Conservation (phyloP, 2,329 filamentous ascomycete genomes). For the Orbilia javanica region DNA sequence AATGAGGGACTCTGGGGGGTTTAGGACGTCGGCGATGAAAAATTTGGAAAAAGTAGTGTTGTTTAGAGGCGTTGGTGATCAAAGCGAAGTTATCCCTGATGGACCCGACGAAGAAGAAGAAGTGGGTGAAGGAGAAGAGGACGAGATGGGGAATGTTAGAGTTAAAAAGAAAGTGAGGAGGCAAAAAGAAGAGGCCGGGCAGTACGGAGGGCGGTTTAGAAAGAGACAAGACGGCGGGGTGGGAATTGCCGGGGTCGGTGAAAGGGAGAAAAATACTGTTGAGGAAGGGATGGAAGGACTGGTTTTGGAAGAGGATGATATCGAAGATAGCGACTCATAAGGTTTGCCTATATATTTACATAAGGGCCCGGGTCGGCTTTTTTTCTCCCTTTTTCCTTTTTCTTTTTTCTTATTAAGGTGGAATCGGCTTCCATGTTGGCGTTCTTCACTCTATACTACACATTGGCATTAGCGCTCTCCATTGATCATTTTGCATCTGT, state of each 20-base stretch:
- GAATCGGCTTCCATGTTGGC: not conserved
- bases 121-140: slow-evolving; percentile 65
- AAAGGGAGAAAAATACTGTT: slow-evolving; percentile 63
- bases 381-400: no score
- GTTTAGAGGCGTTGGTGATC: slow-evolving; percentile 64
- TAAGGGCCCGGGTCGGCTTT: not conserved
- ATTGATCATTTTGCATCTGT: not conserved
- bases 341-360: not conserved
- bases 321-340: slow-evolving; percentile 72
- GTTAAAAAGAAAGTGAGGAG: slow-evolving; percentile 59
- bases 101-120: slow-evolving; percentile 65
- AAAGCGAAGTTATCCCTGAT: slow-evolving; percentile 63
- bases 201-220: slow-evolving; percentile 57
- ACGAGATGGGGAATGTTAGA: slow-evolving; percentile 58
- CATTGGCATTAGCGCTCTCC: not conserved
- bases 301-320: slow-evolving; percentile 84
- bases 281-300: slow-evolving; percentile 73
- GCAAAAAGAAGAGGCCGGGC: slow-evolving; percentile 53
- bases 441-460: no score
- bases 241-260: slow-evolving; percentile 61
- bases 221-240: slow-evolving; percentile 64
- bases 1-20: slow-evolving; percentile 61
- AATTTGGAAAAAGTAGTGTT: slow-evolving; percentile 65
- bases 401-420: no score
- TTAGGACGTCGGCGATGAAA: slow-evolving; percentile 65